phyloP scores from a whole-genome alignment of 2,329 filamentous ascomycete species.

The Xylariaceae sp. region DNA sequence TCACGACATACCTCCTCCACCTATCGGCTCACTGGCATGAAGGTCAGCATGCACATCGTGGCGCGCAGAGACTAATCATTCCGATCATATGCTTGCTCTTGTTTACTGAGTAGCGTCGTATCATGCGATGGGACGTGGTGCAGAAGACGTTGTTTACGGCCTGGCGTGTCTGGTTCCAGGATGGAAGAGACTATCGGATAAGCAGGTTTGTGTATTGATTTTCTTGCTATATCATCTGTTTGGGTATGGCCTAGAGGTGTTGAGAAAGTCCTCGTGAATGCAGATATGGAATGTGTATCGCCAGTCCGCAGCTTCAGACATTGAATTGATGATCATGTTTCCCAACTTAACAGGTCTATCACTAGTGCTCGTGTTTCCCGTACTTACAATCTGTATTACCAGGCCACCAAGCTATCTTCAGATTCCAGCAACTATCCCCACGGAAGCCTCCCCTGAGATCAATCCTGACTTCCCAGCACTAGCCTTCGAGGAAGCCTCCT shows the following conservation, averaged over 20 bases:
- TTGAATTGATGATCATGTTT: no score
- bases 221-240: no score
- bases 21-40: background rate
- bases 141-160: conserved; percentile 12
- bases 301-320: no score
- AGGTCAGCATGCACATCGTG: no score
- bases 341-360: conserved; percentile 9
- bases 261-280: no score
- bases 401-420: conserved; percentile 19
- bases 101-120: background rate
- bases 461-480: conserved; percentile 30
- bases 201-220: conserved; percentile 6
- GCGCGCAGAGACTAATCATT: no score
- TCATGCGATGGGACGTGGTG: conserved; percentile 13
- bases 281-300: no score
- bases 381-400: conserved; percentile 19
- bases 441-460: conserved; percentile 22
- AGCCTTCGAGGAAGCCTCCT: conserved; percentile 34
- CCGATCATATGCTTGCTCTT: background rate
- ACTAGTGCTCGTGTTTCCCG: conserved; percentile 16
- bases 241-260: no score
- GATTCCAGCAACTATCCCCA: conserved; percentile 15
- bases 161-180: conserved; percentile 11
- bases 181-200: conserved; percentile 19
- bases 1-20: background rate